Evolutionary conservation across 768 basidiomycete species (phyloP).

Genomic region (Grammothele lineata): DNA sequence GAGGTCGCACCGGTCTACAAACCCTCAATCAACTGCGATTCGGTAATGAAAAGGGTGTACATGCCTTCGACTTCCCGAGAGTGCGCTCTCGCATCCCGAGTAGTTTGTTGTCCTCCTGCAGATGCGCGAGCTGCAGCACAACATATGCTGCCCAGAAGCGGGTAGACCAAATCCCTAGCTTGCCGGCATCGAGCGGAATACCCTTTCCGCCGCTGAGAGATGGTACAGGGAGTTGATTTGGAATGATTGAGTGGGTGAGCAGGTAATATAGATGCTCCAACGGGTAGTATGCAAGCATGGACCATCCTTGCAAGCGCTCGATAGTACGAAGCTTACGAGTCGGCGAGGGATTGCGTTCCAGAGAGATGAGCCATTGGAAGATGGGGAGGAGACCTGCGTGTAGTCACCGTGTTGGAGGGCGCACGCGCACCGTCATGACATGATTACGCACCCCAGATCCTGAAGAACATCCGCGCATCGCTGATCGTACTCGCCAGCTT

Average conservation of each 20-base stretch:
- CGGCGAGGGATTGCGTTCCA: conserved; percentile 69
- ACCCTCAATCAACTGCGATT: too few species aligned
- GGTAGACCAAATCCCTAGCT: conserved; percentile 64
- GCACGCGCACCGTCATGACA: background rate
- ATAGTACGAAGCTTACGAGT: conserved; percentile 69
- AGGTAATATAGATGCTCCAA: conserved; percentile 76
- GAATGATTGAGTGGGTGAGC: conserved; percentile 54
- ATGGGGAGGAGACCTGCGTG: conserved; percentile 68
- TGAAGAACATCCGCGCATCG: conserved; percentile 70
- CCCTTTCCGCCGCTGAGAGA: conserved; percentile 32
- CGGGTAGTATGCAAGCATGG: conserved; percentile 78
- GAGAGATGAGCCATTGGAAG: conserved; percentile 71
- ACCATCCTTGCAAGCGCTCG: conserved; percentile 73
- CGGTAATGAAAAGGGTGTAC: too few species aligned
- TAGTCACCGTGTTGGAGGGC: background rate
- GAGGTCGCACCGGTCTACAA: conserved; percentile 33
- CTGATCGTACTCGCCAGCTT: conserved; percentile 54
- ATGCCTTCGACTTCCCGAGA: conserved; percentile 52
- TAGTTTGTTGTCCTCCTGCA: conserved; percentile 62
- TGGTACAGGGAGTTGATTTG: conserved; percentile 39
- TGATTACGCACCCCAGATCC: conserved; percentile 65
- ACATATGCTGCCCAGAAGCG: conserved; percentile 83
- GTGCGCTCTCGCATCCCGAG: conserved; percentile 50
- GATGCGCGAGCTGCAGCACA: conserved; percentile 69
- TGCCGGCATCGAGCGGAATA: conserved; percentile 41